Evolutionary conservation across 352 stramenopile species (phyloP), one percentile per base, ranked within the genome.

Genomic region (Phytophthora sp.): DNA sequence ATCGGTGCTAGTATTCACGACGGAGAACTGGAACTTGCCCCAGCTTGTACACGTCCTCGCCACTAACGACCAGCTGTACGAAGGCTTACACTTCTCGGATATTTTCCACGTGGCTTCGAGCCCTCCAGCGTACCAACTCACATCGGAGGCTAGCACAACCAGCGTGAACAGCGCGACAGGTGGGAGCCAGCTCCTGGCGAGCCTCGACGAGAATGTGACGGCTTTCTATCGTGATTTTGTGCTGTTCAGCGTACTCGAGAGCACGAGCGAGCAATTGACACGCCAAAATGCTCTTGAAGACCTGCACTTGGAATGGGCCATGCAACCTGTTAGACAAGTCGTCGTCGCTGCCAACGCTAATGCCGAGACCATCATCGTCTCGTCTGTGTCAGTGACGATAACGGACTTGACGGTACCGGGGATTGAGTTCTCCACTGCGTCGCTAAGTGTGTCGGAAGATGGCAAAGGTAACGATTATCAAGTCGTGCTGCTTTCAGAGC

Each of bases 381-480:
- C 57, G 0, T n/a, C 76, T 16, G 23, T 80, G 9, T 13, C 30
- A 0, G 55, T 80, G 0, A 36, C 51, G 1, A 77, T 94, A 26
- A 66, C 79, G 24, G 82, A 91, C 39, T 44, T 77, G 16, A 89
- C 73, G 1, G 61, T 91, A 1, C 80, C 86, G 1, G 79, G 79
- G 0, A 77, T 94, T 24, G 74, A 90, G 46, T 88, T 91, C n/a
- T 94, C 86, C 1, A 80, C 83, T 0, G 78, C 45, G 18, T 90
- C 83, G 3, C 49, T 94, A 8, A 73, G 74, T 8, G 80, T 94
- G 2, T 89, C 83, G 0, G 86, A 94, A 55, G 70, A 80, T 1
- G 86, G 86, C 0, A 80, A 82, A 36, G 81, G 72, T 2, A 91
- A 91, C 27, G 80, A 92, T 50, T 94, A 90, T 49, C 83, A 94